Evolutionary conservation across 1,284 basidiomycete species (phyloP).

Genomic region (Trichosporon asahii): DNA sequence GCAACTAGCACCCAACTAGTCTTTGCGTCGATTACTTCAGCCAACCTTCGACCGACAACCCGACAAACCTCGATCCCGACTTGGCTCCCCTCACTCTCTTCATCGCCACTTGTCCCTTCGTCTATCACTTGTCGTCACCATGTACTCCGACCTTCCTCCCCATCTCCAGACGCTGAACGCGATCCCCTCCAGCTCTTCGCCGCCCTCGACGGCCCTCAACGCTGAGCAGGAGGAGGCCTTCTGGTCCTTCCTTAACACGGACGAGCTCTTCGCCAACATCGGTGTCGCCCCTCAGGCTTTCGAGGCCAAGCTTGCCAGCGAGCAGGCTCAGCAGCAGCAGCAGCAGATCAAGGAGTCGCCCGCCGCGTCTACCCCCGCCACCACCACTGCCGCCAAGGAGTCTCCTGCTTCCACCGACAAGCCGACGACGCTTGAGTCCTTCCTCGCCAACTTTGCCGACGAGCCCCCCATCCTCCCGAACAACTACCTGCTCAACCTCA

Average conservation of each 20-base stretch:
- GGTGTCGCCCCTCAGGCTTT: slow-evolving; percentile 34
- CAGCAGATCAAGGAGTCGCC: slow-evolving; percentile 14
- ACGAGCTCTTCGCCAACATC: slow-evolving; percentile 46
- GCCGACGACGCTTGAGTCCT: slow-evolving; percentile 42
- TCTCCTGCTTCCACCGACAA: slow-evolving; percentile 11
- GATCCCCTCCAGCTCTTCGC: slow-evolving; percentile 32
- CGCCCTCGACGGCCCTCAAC: slow-evolving; percentile 33
- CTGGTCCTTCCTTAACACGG: slow-evolving; percentile 47
- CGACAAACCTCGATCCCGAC: background rate
- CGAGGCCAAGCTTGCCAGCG: slow-evolving; percentile 20
- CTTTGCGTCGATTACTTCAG: background rate
- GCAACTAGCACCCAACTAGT: background rate
- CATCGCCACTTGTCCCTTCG: background rate
- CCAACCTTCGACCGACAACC: background rate
- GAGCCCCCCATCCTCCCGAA: slow-evolving; percentile 21
- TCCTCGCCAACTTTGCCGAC: slow-evolving; percentile 44
- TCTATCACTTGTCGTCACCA: slow-evolving; percentile 4
- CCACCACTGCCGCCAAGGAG: slow-evolving; percentile 16
- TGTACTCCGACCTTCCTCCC: slow-evolving; percentile 25
- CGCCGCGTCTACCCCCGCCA: slow-evolving; percentile 13
- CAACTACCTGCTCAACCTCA: slow-evolving; percentile 31
- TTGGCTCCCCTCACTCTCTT: background rate
- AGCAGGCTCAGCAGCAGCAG: slow-evolving; percentile 4
- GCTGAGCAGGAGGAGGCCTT: slow-evolving; percentile 45
- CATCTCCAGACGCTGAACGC: slow-evolving; percentile 28